Evolutionary conservation across 2,329 filamentous ascomycete species (phyloP), one percentile per base, ranked within the genome.

Genomic region (Cladophialophora psammophila): DNA sequence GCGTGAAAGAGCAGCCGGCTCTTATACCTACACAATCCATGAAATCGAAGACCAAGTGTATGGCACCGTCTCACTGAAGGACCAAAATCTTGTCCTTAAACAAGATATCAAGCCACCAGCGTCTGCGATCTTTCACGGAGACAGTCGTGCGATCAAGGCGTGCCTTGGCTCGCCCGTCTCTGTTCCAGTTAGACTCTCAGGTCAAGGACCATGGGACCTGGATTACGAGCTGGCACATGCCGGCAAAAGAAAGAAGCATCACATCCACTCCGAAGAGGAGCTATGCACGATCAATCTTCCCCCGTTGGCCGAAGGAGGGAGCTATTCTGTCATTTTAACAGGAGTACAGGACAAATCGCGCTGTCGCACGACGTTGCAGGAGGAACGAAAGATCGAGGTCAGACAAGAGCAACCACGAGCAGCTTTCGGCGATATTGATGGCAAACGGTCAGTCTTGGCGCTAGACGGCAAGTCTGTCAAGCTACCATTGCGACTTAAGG

Each of bases 91-190:
- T 68, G 79, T 87, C 9, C 81, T 98, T 48, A 90, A 96, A 78
- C 94, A 98, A 78, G 90, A 93, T 74, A 94, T 99, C 72, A 97
- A 96, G 78, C 95, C 95, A 9, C 92, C 94, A 3, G 94, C 95
- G 6, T 92, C 91, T 9, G 94, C 94, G 31, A 80, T 81, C 36
- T 88, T 90, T 68, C 84, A 93, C 63, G 84, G 86, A 83, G 7
- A 81, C 84, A 20, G 81, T 83, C 59, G 48, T 42, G 80, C 80
- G 26, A 84, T 88, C 67, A 89, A 87, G 73, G 88, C 91, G 57
- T 99, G 95, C 76, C 90, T 98, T 63, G 93, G 95, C 67, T 90
- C 96, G 64, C 85, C 89, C 20, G 88, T 94, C 6, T 86, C 89
- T 36, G 87, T 95, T 34, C 88, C 92, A 64, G 88, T 97, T 45